Evolutionary conservation across 176 grass and related monocot species (phyloP).

Genomic region (Typha latifolia): DNA sequence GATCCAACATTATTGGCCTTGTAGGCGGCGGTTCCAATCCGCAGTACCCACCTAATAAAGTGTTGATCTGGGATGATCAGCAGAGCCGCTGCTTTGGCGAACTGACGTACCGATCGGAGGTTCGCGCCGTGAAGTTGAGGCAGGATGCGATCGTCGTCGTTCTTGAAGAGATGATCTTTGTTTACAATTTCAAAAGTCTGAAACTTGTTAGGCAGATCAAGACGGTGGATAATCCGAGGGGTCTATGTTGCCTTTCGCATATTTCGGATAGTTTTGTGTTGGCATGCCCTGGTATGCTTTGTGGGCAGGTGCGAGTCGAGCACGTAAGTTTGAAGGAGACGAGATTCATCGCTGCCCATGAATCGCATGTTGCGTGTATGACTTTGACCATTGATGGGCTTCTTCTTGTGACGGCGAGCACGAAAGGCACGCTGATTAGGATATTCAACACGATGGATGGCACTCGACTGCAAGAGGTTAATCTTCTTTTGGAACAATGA

Average conservation of each 20-base stretch:
- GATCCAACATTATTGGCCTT: background rate
- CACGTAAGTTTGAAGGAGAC: slow-evolving; percentile 23
- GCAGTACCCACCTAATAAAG: slow-evolving; percentile 11
- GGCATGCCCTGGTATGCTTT: slow-evolving; percentile 15
- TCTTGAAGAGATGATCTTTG: slow-evolving; percentile 27
- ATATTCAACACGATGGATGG: slow-evolving; percentile 43
- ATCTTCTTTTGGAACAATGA: too few relatives aligned
- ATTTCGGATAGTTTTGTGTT: slow-evolving; percentile 22
- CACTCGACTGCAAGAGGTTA: slow-evolving; percentile 66
- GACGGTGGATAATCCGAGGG: slow-evolving; percentile 25
- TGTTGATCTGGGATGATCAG: slow-evolving; percentile 14
- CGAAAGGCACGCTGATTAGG: slow-evolving; percentile 65
- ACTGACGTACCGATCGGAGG: slow-evolving; percentile 7
- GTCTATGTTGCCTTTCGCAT: slow-evolving; percentile 36
- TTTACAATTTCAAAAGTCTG: slow-evolving; percentile 25
- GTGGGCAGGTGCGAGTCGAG: slow-evolving; percentile 46
- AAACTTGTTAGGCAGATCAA: slow-evolving; percentile 22
- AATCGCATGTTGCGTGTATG: slow-evolving; percentile 46
- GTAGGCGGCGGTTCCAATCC: background rate
- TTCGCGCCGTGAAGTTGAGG: slow-evolving; percentile 23
- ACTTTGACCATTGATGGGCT: slow-evolving; percentile 47
- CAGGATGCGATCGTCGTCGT: slow-evolving; percentile 26
- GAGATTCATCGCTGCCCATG: slow-evolving; percentile 48
- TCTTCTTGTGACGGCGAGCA: slow-evolving; percentile 59
- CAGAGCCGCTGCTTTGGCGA: slow-evolving; percentile 1